A percentile compares a stretch with the other conserved stretches of the same genome.
Conservation (phyloP, 1,139 yeast genomes). For the Diutina scorzettiae region DNA sequence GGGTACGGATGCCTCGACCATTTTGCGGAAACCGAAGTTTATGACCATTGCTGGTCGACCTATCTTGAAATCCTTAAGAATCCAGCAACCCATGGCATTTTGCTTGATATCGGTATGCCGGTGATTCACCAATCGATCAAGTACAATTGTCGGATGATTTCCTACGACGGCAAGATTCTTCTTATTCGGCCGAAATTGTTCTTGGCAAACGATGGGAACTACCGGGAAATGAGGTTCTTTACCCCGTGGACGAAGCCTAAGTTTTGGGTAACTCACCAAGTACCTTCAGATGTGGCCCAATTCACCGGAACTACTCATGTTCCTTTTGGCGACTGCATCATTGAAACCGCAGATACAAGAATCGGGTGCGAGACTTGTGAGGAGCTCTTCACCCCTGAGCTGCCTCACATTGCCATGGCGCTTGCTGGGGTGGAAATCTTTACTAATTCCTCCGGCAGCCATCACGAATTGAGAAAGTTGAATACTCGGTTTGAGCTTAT, state of each 20-base stretch:
- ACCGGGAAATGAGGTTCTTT: constrained; percentile 93
- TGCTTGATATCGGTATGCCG: constrained; percentile 93
- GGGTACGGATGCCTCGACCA: constrained; percentile 97
- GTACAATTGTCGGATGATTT: constrained; percentile 81
- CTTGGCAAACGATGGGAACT: constrained; percentile 95
- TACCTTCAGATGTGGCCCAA: constrained; percentile 57
- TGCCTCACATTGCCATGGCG: constrained; percentile 88
- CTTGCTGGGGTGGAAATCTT: constrained; percentile 93
- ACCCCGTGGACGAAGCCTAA: constrained; percentile 86
- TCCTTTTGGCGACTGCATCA: constrained; percentile 81
- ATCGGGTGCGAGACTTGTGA: constrained; percentile 97
- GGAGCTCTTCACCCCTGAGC: constrained; percentile 89
- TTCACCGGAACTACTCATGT: constrained; percentile 57
- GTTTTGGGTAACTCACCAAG: constrained; percentile 54
- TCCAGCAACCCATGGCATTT: constrained; percentile 57
- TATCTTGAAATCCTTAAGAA: constrained; percentile 62
- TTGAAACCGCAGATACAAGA: constrained; percentile 73
- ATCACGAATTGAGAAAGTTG: constrained; percentile 85
- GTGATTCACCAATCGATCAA: constrained; percentile 75
- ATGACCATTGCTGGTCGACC: constrained; percentile 90
- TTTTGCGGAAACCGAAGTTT: constrained; percentile 81
- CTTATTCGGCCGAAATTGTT: constrained; percentile 85
- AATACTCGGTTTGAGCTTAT: constrained; percentile 76
- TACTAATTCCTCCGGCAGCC: constrained; percentile 93
- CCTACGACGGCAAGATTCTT: constrained; percentile 66